These are phyloP conservation scores for Verticillium dahliae DNA, from an alignment of 2,329 filamentous ascomycete species.

Conservation along the genomic window DNA sequence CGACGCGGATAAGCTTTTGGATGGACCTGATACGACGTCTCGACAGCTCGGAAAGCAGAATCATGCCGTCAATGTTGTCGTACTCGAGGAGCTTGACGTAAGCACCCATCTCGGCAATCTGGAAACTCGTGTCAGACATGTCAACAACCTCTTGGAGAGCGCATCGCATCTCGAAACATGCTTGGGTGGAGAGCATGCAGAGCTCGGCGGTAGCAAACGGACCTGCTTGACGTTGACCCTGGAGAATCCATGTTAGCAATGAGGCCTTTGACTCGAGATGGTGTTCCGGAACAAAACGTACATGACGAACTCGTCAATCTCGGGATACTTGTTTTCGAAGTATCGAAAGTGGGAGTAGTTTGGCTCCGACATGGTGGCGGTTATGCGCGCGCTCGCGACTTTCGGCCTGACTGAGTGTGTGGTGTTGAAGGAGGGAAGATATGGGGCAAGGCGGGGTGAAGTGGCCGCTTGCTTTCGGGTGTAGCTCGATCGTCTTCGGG, in stretches of 20 bases:
- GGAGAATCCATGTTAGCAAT: neutral
- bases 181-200: neutral
- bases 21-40: constrained; percentile 97
- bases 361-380: constrained; percentile 82
- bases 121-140: constrained; percentile 12
- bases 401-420: constrained; percentile 1
- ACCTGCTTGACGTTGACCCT: constrained; percentile 95
- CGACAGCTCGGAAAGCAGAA: constrained; percentile 93
- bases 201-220: constrained; percentile 20
- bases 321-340: constrained; percentile 95
- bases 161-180: neutral
- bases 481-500: constrained; percentile 11
- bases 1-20: constrained; percentile 97
- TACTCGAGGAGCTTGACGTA: constrained; percentile 99
- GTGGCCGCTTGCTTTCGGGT: neutral
- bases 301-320: constrained; percentile 99
- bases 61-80: constrained; percentile 99
- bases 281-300: neutral
- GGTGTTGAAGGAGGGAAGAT: constrained; percentile 15
- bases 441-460: constrained; percentile 22
- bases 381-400: constrained; percentile 17
- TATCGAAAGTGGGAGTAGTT: constrained; percentile 69
- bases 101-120: constrained; percentile 99
- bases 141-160: neutral
- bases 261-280: neutral